Evolutionary conservation across 306 rosid species (phyloP), one percentile per base, ranked within the genome.

Genomic region (Malus asiatica): DNA sequence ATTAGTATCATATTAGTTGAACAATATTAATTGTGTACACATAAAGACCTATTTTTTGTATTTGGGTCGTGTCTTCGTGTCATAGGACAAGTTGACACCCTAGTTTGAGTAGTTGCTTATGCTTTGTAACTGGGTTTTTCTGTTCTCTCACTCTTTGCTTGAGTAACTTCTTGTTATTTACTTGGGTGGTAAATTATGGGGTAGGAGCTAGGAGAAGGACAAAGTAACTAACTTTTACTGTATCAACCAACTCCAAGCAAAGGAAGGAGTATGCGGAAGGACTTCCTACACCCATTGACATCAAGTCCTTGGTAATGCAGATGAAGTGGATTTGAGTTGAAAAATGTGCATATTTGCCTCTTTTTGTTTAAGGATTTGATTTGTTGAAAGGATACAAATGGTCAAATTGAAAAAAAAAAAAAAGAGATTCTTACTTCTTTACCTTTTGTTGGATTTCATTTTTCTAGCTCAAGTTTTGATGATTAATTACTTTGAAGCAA

Each of bases 151-250:
- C 40, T 35, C 40, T 16, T 32, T 4, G 68, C 13, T 58, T 44
- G 8, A 20, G 27, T 15, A 25, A 27, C 27, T 27, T 25, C n/a
- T 25, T 25, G 59, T 5, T 44, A 44, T 44, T 74, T 73, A 59
- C 68, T 15, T 18, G 58, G 27, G 11, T 32, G 35, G 66, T 53
- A 20, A 60, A 5, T 27, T 72, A 30, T 35, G 30, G 35, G 64
- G 46, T 53, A 20, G 66, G 76, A 72, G 5, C 2, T 33, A n/a
- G 66, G 66, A 72, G 35, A 72, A 58, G 30, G 76, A 72, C 76
- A 35, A 57, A 71, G 64, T 35, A 32, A 42, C 42, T 25, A 20
- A 57, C 55, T 48, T 5, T 4, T 44, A 59, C 48, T 30, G 63
- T 45, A 71, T 32, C 61, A 60, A 23, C 66, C 1, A 60, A 73